Base-by-base conservation (phyloP, 257 asterid genomes). In the Lycium ferocissimum region DNA sequence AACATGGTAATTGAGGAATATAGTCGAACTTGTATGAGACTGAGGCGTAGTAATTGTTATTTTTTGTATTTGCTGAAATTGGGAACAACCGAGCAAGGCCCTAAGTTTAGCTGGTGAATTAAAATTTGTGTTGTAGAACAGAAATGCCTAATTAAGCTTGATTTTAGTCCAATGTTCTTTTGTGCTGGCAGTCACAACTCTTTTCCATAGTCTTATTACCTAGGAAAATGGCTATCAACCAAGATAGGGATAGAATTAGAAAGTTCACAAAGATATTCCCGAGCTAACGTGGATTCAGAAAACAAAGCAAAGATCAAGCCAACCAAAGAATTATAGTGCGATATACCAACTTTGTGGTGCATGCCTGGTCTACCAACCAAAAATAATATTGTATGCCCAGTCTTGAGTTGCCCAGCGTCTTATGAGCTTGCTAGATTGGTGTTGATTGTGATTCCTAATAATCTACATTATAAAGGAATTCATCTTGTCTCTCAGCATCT, bases 381-480 rank as follows among this genome's bases (percentile, higher is more conserved):
- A 67, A 67, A 9, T 38, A 37, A 70, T 17, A 38, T 59, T 70
- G 79, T 70, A 38, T 67, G 53, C 26, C 22, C 26, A 17, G 26
- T 58, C 72, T 65, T 65, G 4, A 65, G 72, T 26, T 66, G 73
- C 58, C n/a, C 38, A 1, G 18, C 9, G 5, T 49, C 35, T 47
- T 75, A 49, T 47, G 61, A 75, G 61, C 40, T 47, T 53, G 61
- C 61, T 75, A 75, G 54, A 75, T 75, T 75, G 20, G 13, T 75
- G 38, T 75, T 35, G 2, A 6, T 20, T 47, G 37, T 75, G 61
- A 75, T 47, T 75, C 81, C 20, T 73, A 75, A 20, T 49, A 26
- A 22, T 75, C 43, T 75, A 11, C 20, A 22, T 49, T 49, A 75
- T 75, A 75, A 66, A 11, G 59, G 59, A 47, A 20, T 73, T 73